Evolutionary conservation across 148 eudicot species (phyloP).

Genomic region (Chenopodium album): DNA sequence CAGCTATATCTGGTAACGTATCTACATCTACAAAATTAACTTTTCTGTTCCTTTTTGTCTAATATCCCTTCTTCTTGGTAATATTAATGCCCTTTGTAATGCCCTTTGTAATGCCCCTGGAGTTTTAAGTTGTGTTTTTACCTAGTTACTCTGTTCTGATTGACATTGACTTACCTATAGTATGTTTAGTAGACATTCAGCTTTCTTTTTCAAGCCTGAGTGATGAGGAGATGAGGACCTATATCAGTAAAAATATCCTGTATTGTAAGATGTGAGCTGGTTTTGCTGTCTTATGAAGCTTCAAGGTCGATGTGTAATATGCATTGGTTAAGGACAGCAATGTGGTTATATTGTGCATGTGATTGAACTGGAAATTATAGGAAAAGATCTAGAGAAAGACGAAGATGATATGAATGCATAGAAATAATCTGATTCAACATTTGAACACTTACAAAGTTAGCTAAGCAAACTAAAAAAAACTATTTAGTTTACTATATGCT

Average conservation of each 20-base stretch:
- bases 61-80: constrained; percentile 5
- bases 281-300: neutral
- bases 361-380: neutral
- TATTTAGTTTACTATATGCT: neutral
- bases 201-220: neutral
- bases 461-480: neutral
- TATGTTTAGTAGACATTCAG: neutral
- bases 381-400: neutral
- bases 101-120: neutral
- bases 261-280: neutral
- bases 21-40: neutral
- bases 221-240: neutral
- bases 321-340: neutral
- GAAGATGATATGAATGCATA: neutral
- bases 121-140: neutral
- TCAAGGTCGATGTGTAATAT: neutral
- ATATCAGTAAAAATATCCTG: neutral
- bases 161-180: neutral
- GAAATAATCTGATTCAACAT: too few species aligned
- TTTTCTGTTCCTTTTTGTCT: neutral
- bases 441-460: neutral
- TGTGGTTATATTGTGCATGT: neutral
- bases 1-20: constrained; percentile 81
- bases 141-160: neutral
- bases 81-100: neutral